These are phyloP conservation scores for Sporothrix humicola DNA, from an alignment of 2,329 filamentous ascomycete genomes.

Conservation along the genomic window DNA sequence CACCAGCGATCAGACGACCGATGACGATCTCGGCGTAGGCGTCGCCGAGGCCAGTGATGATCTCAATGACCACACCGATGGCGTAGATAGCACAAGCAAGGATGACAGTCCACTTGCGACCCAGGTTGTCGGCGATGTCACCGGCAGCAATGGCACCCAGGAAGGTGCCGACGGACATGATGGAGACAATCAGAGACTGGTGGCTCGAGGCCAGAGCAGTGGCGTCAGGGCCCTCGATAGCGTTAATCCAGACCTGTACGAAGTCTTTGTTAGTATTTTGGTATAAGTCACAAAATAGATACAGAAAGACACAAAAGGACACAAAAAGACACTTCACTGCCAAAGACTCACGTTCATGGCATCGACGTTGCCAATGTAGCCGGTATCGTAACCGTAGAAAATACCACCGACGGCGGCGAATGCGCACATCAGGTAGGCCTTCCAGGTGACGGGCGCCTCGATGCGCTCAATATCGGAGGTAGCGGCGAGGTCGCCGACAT, in stretches of 20 bases:
- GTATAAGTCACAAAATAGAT: too few relatives aligned
- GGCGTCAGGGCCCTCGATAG: constrained; percentile 53
- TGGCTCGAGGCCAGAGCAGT: constrained; percentile 49
- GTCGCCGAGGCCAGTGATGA: constrained; percentile 53
- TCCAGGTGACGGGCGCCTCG: constrained; percentile 71
- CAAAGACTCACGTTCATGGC: constrained; percentile 55
- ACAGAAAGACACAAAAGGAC: too few relatives aligned
- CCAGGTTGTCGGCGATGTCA: constrained; percentile 76
- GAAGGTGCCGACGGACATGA: constrained; percentile 79
- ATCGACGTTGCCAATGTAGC: constrained; percentile 72
- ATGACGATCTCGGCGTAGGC: constrained; percentile 68
- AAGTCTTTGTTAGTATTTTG: neutral
- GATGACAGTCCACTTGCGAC: constrained; percentile 74
- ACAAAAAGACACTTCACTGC: constrained; percentile 37
- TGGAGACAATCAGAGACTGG: constrained; percentile 70
- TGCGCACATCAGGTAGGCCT: constrained; percentile 72
- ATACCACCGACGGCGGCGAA: constrained; percentile 75
- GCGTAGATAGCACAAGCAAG: constrained; percentile 72
- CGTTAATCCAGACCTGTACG: constrained; percentile 35
- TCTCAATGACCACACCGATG: constrained; percentile 71
- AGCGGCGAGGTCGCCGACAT: constrained; percentile 29
- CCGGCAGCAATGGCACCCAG: constrained; percentile 78
- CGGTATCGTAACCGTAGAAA: constrained; percentile 80
- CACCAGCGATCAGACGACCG: constrained; percentile 75
- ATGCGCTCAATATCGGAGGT: constrained; percentile 62